Percentiles rank a stretch among this genome's conserved stretches.
Evolutionary conservation across 345 rosid genomes (phyloP).

Genomic region (Stellera chamaejasme): DNA sequence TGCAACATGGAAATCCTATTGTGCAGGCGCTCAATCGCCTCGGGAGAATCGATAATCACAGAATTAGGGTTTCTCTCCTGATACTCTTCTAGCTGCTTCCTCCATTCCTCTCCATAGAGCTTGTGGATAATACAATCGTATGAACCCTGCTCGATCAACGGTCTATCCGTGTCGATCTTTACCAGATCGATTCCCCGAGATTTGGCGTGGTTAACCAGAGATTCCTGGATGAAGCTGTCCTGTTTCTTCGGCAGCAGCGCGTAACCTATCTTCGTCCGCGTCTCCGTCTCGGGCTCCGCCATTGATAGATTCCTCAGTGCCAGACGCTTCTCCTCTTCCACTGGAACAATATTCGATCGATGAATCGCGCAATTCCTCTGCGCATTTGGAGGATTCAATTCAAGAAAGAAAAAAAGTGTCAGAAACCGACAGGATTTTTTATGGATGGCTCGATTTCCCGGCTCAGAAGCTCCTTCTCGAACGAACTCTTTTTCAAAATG

Average conservation of each 20-base stretch:
- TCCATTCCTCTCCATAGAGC: conserved; percentile 44
- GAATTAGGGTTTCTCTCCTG: conserved; percentile 25
- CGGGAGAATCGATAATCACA: conserved; percentile 33
- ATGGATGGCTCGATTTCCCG: neutral
- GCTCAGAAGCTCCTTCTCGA: neutral
- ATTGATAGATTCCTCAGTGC: conserved; percentile 12
- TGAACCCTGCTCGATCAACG: conserved; percentile 40
- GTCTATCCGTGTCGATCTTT: conserved; percentile 27
- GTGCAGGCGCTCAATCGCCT: conserved; percentile 39
- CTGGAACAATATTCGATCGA: neutral
- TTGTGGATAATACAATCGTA: conserved; percentile 61
- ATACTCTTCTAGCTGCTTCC: conserved; percentile 29
- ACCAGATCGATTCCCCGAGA: conserved; percentile 44
- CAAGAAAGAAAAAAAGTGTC: neutral
- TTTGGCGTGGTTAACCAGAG: conserved; percentile 23
- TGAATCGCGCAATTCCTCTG: neutral
- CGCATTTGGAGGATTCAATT: neutral
- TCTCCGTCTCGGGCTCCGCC: conserved; percentile 17
- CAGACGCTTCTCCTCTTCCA: neutral
- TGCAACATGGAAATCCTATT: conserved; percentile 57
- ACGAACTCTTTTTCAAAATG: neutral
- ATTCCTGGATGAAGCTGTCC: conserved; percentile 40
- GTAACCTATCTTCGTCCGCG: conserved; percentile 31
- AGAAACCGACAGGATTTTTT: neutral
- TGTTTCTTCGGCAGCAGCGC: conserved; percentile 46